A percentile compares a stretch with the other conserved stretches of the same genome.
These are phyloP conservation scores for Lasiosphaeris hirsuta DNA, from an alignment of 495 filamentous ascomycete species.

Conservation along the genomic window DNA sequence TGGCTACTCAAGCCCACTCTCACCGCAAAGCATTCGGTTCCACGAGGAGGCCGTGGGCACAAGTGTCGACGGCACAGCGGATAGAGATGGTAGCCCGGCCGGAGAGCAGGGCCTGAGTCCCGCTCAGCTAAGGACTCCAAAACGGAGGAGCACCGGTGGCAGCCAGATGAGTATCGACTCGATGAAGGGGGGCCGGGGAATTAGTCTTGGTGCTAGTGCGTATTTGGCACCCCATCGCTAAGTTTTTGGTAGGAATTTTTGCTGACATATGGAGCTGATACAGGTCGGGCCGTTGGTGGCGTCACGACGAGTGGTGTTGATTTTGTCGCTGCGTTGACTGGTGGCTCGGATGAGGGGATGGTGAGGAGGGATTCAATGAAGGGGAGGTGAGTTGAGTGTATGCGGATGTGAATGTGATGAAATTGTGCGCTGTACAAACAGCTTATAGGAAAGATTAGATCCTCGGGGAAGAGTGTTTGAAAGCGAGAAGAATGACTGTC, in stretches of 20 bases:
- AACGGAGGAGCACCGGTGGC: constrained; percentile 16
- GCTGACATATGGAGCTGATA: background rate
- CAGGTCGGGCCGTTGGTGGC: constrained; percentile 22
- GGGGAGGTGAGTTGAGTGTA: too few species aligned
- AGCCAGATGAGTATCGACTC: constrained; percentile 26
- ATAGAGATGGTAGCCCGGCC: background rate
- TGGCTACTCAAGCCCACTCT: background rate
- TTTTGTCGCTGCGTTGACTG: constrained; percentile 1
- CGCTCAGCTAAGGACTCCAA: constrained; percentile 3
- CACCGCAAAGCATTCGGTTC: constrained; percentile 5
- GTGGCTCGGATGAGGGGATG: constrained; percentile 15
- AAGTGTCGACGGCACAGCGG: background rate
- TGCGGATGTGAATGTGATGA: too few species aligned
- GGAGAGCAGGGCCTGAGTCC: background rate
- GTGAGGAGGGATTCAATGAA: too few species aligned
- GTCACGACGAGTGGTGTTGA: constrained; percentile 16
- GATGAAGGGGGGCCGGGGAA: constrained; percentile 30
- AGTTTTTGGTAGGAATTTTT: background rate
- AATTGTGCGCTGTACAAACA: too few species aligned
- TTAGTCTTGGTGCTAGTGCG: constrained; percentile 33
- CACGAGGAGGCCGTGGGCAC: background rate
- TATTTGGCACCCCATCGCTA: background rate
- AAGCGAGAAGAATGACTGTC: too few species aligned
- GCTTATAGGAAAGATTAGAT: too few species aligned
- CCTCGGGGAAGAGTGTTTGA: too few species aligned